phyloP scores from a whole-genome alignment of 2,329 filamentous ascomycete genomes.

The Xylariales sp. region DNA sequence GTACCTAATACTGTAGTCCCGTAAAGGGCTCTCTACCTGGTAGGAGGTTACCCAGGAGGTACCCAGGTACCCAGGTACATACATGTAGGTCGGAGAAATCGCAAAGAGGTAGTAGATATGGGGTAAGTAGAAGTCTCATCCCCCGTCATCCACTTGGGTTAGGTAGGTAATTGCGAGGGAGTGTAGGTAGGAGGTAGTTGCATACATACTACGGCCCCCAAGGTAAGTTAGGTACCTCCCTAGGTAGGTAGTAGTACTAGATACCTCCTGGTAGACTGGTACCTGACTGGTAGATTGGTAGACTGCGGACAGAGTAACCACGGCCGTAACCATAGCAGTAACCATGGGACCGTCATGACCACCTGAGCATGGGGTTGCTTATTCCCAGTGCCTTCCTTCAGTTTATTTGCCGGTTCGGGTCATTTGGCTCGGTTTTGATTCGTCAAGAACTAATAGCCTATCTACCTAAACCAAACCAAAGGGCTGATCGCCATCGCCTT shows the following conservation, averaged over 20 bases:
- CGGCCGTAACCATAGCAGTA: too few species aligned
- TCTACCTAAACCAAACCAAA: background rate
- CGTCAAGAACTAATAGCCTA: constrained; percentile 9
- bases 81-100: background rate
- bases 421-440: constrained; percentile 24
- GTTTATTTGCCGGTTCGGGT: constrained; percentile 30
- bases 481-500: constrained; percentile 24
- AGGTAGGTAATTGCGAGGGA: background rate
- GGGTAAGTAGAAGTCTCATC: background rate
- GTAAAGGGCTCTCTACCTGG: too few species aligned
- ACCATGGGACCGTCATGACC: too few species aligned
- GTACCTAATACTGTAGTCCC: too few species aligned
- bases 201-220: background rate
- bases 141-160: background rate
- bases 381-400: background rate
- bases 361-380: background rate
- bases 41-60: too few species aligned
- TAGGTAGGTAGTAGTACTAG: too few species aligned
- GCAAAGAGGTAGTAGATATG: too few species aligned
- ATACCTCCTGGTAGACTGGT: too few species aligned
- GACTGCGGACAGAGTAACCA: too few species aligned
- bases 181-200: background rate
- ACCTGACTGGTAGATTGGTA: too few species aligned
- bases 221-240: too few species aligned
- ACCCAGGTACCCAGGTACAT: background rate